Evolutionary conservation across 306 rosid species (phyloP).

Genomic region (Hippophae rhamnoides): DNA sequence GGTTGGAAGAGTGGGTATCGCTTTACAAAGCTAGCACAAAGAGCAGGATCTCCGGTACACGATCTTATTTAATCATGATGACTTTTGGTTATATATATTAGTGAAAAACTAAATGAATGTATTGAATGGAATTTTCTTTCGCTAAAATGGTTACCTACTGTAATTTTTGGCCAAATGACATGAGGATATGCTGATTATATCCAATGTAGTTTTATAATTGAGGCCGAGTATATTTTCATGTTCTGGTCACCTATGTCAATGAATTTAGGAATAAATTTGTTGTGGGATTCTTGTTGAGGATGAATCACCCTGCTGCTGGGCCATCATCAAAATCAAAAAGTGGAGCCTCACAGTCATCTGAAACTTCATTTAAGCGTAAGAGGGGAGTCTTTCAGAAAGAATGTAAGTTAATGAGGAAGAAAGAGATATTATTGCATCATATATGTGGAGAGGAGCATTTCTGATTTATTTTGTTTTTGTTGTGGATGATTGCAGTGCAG

Average conservation of each 20-base stretch:
- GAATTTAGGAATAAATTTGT: background rate
- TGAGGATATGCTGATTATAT: too few relatives aligned
- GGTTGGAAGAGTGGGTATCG: too few relatives aligned
- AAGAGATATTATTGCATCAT: background rate
- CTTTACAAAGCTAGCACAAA: too few relatives aligned
- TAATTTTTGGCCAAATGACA: too few relatives aligned
- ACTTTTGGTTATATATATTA: too few relatives aligned
- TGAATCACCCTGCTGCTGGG: conserved; percentile 51
- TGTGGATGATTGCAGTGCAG: conserved; percentile 44
- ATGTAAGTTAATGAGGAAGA: conserved; percentile 23
- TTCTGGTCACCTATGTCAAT: background rate
- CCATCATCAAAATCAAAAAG: conserved; percentile 57
- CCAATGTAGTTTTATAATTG: background rate
- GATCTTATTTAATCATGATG: too few relatives aligned
- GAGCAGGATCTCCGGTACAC: too few relatives aligned
- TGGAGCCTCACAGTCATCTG: conserved; percentile 69
- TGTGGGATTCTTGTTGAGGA: conserved; percentile 10
- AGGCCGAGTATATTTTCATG: background rate
- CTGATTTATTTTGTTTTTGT: conserved; percentile 4
- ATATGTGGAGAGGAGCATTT: background rate
- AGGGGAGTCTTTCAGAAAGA: conserved; percentile 88
- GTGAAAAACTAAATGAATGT: too few relatives aligned
- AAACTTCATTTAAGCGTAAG: conserved; percentile 71
- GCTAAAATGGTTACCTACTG: too few relatives aligned
- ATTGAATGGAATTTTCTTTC: too few relatives aligned